Base-by-base conservation (phyloP, 441 rosid genomes). In the Francoa sonchifolia region DNA sequence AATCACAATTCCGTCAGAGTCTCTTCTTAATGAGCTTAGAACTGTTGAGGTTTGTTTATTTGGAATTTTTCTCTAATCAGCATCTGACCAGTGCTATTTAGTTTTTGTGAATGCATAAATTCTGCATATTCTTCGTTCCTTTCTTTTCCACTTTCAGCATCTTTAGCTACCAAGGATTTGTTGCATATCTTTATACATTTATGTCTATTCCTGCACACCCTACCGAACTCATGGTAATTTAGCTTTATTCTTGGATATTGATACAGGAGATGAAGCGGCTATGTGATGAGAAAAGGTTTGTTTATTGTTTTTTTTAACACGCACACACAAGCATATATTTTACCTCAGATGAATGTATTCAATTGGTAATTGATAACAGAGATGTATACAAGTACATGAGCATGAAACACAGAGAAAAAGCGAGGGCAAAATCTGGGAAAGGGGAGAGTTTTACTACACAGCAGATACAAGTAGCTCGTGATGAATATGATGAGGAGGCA, bases 1-100 rank as follows among this genome's bases (percentile, higher is more conserved):
- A 5, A 80, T 80, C 59, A 72, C 85, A 56, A 31, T 44, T 35
- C 90, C 90, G 35, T 80, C 90, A 4, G 79, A 80, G 53, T 80
- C 90, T 30, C 90, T 80, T 66, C 90, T 80, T 47, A 76, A 77
- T 58, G 85, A 80, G 68, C 82, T 80, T 60, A 73, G 61, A 60
- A 74, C 68, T 6, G 85, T 80, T 59, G 90, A 80, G 85, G 90
- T 66, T 52, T 50, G 80, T 64, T 59, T 51, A 47, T 23, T 27
- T 47, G 37, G 18, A 20, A 44, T 9, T 7, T 46, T 48, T 39
- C 33, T 33, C 23, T 25, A 9, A 22, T 28, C 13, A 5, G 20
- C 39, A 17, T 34, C 16, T 38, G 37, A 12, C 20, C 17, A 49
- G 16, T 42, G n/a, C 8, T 35, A 20, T 20, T 27, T 20, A 44